Conservation (phyloP, 1,284 basidiomycete genomes). For the Agaricales sp. region DNA sequence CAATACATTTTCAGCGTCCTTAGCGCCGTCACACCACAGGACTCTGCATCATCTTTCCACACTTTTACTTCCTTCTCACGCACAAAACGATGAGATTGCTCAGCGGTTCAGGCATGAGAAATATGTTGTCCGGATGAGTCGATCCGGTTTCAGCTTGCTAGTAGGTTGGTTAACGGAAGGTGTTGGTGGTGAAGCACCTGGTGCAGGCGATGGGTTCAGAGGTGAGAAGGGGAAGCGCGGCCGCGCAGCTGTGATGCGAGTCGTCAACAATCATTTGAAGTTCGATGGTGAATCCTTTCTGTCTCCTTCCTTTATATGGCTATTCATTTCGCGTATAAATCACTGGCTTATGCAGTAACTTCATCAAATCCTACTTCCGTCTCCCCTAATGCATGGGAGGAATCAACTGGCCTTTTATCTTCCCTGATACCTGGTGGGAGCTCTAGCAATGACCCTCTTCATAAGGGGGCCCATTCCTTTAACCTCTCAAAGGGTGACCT, state of each 20-base stretch:
- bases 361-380: slow-evolving; percentile 57
- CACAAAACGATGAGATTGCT: slow-evolving; percentile 75
- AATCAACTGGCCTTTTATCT: slow-evolving; percentile 72
- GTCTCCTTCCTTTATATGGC: slow-evolving; percentile 8
- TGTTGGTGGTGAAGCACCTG: slow-evolving; percentile 75
- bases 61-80: slow-evolving; percentile 77
- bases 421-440: slow-evolving; percentile 56
- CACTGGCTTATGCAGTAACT: slow-evolving; percentile 37
- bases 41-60: slow-evolving; percentile 79
- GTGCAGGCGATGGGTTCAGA: slow-evolving; percentile 74
- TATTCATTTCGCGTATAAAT: slow-evolving; percentile 15
- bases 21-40: slow-evolving; percentile 61
- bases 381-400: slow-evolving; percentile 64
- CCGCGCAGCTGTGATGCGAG: slow-evolving; percentile 79
- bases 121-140: slow-evolving; percentile 85
- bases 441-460: slow-evolving; percentile 27
- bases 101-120: slow-evolving; percentile 86
- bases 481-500: slow-evolving; percentile 66
- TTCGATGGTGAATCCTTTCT: slow-evolving; percentile 70
- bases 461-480: slow-evolving; percentile 44
- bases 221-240: slow-evolving; percentile 76
- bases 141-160: slow-evolving; percentile 86
- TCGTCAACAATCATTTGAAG: slow-evolving; percentile 88
- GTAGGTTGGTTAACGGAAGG: slow-evolving; percentile 96
- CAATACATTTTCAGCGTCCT: slow-evolving; percentile 57